Conservation (phyloP, 176 grass and related monocot species). For the Zizania latifolia region DNA sequence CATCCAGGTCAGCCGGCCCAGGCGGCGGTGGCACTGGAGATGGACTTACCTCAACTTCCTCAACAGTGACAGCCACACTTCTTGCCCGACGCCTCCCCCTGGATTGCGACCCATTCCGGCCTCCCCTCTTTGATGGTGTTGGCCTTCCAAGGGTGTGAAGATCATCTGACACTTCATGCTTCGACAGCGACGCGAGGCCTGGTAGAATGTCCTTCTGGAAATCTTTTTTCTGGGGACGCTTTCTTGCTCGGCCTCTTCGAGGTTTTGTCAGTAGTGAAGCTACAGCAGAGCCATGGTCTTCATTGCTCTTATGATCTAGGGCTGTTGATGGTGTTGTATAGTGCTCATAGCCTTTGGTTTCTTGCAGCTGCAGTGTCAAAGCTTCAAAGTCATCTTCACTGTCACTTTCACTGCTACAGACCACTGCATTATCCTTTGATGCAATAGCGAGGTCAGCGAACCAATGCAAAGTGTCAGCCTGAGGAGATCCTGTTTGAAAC, state of each 20-base stretch:
- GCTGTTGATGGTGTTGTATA: conserved; percentile 5
- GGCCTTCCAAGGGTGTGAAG: conserved; percentile 44
- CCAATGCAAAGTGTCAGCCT: conserved; percentile 51
- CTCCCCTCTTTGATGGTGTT: conserved; percentile 15
- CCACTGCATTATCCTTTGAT: conserved; percentile 16
- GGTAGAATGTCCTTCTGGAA: conserved; percentile 66
- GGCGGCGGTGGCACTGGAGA: not conserved
- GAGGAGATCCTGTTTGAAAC: not conserved
- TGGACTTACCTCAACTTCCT: conserved; percentile 23
- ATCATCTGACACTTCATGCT: conserved; percentile 56
- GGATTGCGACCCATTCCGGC: conserved; percentile 22
- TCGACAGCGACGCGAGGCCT: conserved; percentile 37
- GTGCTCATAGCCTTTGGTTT: conserved; percentile 25
- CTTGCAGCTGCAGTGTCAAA: conserved; percentile 45
- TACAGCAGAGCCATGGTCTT: conserved; percentile 18
- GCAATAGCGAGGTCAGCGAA: conserved; percentile 42
- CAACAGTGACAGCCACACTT: conserved; percentile 11
- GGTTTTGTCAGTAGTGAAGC: conserved; percentile 34
- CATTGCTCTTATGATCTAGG: conserved; percentile 7
- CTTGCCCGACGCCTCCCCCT: conserved; percentile 27
- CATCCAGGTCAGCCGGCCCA: conserved; percentile 20
- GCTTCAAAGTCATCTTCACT: conserved; percentile 51
- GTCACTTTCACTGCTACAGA: conserved; percentile 1
- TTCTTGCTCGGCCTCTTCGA: conserved; percentile 38
- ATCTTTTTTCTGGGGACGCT: conserved; percentile 33